phyloP scores from a whole-genome alignment of 1,139 yeast species.

The Pichia inconspicua region DNA sequence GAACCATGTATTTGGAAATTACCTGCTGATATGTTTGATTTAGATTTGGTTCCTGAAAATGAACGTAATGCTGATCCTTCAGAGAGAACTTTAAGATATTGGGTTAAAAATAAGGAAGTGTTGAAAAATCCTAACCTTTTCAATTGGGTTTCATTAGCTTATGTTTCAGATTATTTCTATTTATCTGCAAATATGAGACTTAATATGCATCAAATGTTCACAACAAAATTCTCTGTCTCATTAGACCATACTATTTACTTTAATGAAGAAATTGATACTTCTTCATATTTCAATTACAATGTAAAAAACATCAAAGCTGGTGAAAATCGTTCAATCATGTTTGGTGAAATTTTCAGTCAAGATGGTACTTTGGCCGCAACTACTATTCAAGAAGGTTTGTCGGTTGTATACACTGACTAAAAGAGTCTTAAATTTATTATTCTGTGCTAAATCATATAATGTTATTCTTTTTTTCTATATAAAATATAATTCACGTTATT shows the following conservation, averaged over 20 bases:
- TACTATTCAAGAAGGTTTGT: constrained; percentile 59
- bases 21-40: constrained; percentile 34
- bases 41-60: constrained; percentile 23
- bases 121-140: constrained; percentile 30
- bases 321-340: constrained; percentile 48
- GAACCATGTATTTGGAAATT: constrained; percentile 39
- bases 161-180: constrained; percentile 53
- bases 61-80: constrained; percentile 28
- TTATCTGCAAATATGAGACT: constrained; percentile 42
- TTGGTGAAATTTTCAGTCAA: constrained; percentile 49
- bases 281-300: constrained; percentile 48
- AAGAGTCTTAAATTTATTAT: neutral
- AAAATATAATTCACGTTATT: neutral
- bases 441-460: neutral
- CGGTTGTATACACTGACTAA: constrained; percentile 20
- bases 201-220: constrained; percentile 33
- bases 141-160: constrained; percentile 56
- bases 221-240: constrained; percentile 46
- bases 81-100: constrained; percentile 37
- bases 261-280: constrained; percentile 45
- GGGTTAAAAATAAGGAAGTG: constrained; percentile 35
- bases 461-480: neutral
- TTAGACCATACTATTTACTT: constrained; percentile 65
- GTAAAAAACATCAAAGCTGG: constrained; percentile 45
- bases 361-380: constrained; percentile 55